phyloP scores from a whole-genome alignment of 768 basidiomycete genomes.

The Scleroderma bovista region DNA sequence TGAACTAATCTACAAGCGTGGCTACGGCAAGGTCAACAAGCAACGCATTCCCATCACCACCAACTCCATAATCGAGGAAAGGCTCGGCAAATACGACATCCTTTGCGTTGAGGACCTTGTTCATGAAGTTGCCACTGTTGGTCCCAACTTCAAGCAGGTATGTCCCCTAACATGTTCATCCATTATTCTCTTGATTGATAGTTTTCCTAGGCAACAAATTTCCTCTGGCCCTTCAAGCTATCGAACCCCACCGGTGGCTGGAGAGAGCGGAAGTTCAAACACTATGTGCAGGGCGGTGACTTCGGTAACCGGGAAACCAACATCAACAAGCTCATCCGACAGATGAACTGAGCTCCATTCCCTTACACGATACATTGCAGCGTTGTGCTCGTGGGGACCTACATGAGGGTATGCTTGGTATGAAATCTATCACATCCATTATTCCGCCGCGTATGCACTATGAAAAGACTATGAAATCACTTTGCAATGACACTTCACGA shows the following conservation, averaged over 20 bases:
- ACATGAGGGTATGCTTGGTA: slow-evolving; percentile 28
- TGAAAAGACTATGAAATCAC: slow-evolving; percentile 23
- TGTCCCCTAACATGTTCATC: slow-evolving; percentile 18
- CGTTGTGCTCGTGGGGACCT: neutral
- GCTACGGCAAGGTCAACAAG: slow-evolving; percentile 97
- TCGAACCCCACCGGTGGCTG: slow-evolving; percentile 99
- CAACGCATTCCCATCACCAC: slow-evolving; percentile 94
- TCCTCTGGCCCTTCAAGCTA: slow-evolving; percentile 99
- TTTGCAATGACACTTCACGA: neutral
- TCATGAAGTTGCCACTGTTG: slow-evolving; percentile 91
- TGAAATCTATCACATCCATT: slow-evolving; percentile 18
- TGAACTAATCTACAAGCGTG: slow-evolving; percentile 98
- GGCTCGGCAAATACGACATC: slow-evolving; percentile 91
- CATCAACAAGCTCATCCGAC: slow-evolving; percentile 96
- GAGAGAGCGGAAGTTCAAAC: slow-evolving; percentile 97
- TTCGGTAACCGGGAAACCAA: slow-evolving; percentile 94
- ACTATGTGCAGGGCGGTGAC: slow-evolving; percentile 94
- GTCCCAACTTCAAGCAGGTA: slow-evolving; percentile 99
- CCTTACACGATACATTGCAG: slow-evolving; percentile 2
- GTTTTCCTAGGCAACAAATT: slow-evolving; percentile 67
- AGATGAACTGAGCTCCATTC: slow-evolving; percentile 66
- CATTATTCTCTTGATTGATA: slow-evolving; percentile 6
- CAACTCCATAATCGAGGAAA: slow-evolving; percentile 88
- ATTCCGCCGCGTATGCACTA: slow-evolving; percentile 24
- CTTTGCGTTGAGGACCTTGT: slow-evolving; percentile 96